Conservation (phyloP, 2,329 filamentous ascomycete genomes). For the Phyllosticta citribraziliensis region DNA sequence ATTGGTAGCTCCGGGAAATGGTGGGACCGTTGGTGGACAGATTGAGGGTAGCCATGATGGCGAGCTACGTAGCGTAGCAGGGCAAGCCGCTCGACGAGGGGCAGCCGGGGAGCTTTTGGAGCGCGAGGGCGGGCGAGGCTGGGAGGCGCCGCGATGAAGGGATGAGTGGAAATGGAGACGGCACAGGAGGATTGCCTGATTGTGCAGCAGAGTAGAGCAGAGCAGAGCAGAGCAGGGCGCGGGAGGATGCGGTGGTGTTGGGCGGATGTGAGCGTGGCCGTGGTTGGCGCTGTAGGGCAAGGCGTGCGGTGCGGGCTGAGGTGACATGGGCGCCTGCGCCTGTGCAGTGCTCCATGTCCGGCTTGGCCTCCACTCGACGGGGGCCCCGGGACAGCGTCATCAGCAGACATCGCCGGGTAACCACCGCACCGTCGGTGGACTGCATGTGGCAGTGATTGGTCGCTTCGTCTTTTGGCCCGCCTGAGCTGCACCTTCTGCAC, state of each 20-base stretch:
- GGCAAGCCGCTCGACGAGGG: not conserved
- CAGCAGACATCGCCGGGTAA: not conserved
- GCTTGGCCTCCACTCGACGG: not conserved
- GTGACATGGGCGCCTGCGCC: not conserved
- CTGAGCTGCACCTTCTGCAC: not conserved
- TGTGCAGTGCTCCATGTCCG: too few species aligned
- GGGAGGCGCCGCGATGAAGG: not conserved
- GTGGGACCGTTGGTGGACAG: slow-evolving; percentile 44
- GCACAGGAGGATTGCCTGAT: not conserved
- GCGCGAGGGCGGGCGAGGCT: not conserved
- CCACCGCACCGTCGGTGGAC: too few species aligned
- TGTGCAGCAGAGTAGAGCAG: not conserved
- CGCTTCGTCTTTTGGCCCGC: not conserved
- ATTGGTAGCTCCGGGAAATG: slow-evolving; percentile 51
- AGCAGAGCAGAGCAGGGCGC: too few species aligned
- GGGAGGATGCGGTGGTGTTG: not conserved
- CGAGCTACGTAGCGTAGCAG: not conserved
- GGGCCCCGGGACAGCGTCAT: not conserved
- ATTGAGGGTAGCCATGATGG: slow-evolving; percentile 65
- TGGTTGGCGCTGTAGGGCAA: not conserved
- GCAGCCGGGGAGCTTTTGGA: slow-evolving; percentile 42
- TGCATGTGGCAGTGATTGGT: not conserved
- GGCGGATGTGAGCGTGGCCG: not conserved
- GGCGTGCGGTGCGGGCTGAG: not conserved
- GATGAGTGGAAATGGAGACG: not conserved